Evolutionary conservation across 257 asterid species (phyloP).

Genomic region (Parsonsia alboflavescens): DNA sequence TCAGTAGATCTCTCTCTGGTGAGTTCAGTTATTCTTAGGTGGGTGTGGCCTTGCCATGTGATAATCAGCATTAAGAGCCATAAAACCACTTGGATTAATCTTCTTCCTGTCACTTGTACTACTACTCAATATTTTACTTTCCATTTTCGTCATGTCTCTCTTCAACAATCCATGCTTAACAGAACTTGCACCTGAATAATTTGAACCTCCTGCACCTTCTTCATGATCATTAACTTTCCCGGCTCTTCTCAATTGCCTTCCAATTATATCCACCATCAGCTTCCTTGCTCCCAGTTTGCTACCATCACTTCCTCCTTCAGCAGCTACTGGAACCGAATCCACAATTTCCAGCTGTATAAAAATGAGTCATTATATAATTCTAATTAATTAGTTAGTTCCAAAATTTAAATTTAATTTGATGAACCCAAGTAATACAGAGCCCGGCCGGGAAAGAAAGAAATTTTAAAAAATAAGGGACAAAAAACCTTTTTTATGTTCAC

Average conservation of each 20-base stretch:
- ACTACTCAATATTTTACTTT: conserved; percentile 16
- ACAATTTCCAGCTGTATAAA: conserved; percentile 30
- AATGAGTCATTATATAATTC: too few species aligned
- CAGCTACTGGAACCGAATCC: conserved; percentile 10
- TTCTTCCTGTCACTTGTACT: conserved; percentile 16
- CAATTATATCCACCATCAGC: conserved; percentile 15
- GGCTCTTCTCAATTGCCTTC: background rate
- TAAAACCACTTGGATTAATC: conserved; percentile 26
- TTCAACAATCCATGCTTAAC: conserved; percentile 11
- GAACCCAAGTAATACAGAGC: background rate
- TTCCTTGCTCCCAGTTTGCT: conserved; percentile 34
- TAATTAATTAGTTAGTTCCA: too few species aligned
- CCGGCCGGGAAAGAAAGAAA: too few species aligned
- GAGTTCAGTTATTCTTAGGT: conserved; percentile 52
- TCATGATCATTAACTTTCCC: background rate
- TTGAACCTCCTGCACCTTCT: background rate
- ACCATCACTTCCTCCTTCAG: background rate
- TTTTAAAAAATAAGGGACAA: background rate
- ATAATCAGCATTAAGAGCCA: conserved; percentile 61
- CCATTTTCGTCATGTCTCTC: conserved; percentile 21
- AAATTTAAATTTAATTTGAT: too few species aligned
- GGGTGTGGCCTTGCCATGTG: conserved; percentile 56
- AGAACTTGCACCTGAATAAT: conserved; percentile 23
- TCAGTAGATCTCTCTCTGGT: conserved; percentile 5
- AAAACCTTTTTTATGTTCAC: conserved; percentile 2